Evolutionary conservation across 2,329 filamentous ascomycete genomes (phyloP).

Genomic region (Calonectria hongkongensis): DNA sequence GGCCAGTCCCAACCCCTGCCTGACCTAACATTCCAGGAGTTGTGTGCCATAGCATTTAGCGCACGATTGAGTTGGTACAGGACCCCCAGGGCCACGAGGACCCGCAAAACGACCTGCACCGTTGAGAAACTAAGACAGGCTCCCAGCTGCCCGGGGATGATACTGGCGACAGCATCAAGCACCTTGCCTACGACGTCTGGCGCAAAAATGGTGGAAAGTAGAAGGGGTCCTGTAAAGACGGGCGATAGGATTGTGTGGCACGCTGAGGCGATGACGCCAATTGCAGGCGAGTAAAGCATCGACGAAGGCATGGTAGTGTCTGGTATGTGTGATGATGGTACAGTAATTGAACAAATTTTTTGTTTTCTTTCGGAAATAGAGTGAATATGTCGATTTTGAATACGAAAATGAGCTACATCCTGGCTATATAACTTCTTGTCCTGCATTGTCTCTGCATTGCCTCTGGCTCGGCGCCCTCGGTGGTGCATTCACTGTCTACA

Average conservation of each 20-base stretch:
- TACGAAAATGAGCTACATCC: not conserved
- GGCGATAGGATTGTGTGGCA: conserved; percentile 44
- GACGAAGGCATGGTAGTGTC: conserved; percentile 47
- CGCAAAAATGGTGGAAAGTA: conserved; percentile 43
- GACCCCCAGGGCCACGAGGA: conserved; percentile 52
- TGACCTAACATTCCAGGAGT: conserved; percentile 54
- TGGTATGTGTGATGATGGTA: not conserved
- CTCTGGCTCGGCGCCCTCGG: not conserved
- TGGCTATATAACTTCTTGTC: not conserved
- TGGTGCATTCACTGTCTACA: not conserved
- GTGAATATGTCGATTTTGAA: not conserved
- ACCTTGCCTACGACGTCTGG: conserved; percentile 42
- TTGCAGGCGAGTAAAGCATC: conserved; percentile 47
- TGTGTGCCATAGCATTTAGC: conserved; percentile 55
- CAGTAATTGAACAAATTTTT: not conserved
- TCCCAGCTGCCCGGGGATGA: conserved; percentile 35
- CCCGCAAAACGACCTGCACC: conserved; percentile 38
- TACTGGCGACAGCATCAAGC: conserved; percentile 29
- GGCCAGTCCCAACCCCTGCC: conserved; percentile 60
- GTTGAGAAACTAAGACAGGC: conserved; percentile 35
- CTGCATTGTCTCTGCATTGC: not conserved
- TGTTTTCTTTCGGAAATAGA: too few relatives aligned
- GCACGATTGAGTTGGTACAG: conserved; percentile 50
- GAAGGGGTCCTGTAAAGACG: conserved; percentile 44
- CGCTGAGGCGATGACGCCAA: conserved; percentile 34